Evolutionary conservation across 208 protist genomes (phyloP), one percentile per base, ranked within the genome.

Genomic region (Leishmania turanica): DNA sequence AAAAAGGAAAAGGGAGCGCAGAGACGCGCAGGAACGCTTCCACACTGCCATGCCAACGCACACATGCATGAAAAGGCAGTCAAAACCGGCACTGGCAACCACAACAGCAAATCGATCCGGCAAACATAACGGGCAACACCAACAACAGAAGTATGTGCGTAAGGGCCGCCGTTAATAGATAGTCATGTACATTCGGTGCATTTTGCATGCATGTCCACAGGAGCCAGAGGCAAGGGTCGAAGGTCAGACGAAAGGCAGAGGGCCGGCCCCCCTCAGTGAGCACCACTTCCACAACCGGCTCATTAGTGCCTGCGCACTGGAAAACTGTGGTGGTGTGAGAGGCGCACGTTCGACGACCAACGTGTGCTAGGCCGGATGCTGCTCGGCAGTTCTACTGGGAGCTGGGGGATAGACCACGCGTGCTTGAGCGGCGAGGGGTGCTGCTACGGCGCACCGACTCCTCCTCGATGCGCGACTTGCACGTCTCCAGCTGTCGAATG

Each of bases 401-500:
- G 72, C 81, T 77, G 31, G 80, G 79, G 27, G 82, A 84, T 37
- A 70, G 21, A 37, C 84, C 81, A 34, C 79, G 84, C 40, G 83
- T 60, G 68, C 77, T 83, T 53, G 79, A 83, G 21, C 74, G 75
- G 66, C 82, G 90, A 24, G 87, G 77, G 13, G 83, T 82, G 37
- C 75, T 84, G 47, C 78, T 84, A 54, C 90, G 87, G 60, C 88
- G 90, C 60, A 90, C 86, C 3, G 88, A 92, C 80, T 93, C 89
- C 84, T 89, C 87, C 31, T 83, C 79, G 7, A 87, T 88, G 77
- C 79, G 80, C 60, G n/a, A 86, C 84, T 80, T 91, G 58, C 87
- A 88, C 7, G 74, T 83, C 85, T 97, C 91, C 31, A 97, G 84
- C 19, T 92, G 86, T 27, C 85, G 88, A 74, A 97, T 95, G 84